A percentile compares a stretch with the other conserved stretches of the same genome.
phyloP scores from a whole-genome alignment of 768 basidiomycete genomes.

The Goffeauzyma gilvescens region DNA sequence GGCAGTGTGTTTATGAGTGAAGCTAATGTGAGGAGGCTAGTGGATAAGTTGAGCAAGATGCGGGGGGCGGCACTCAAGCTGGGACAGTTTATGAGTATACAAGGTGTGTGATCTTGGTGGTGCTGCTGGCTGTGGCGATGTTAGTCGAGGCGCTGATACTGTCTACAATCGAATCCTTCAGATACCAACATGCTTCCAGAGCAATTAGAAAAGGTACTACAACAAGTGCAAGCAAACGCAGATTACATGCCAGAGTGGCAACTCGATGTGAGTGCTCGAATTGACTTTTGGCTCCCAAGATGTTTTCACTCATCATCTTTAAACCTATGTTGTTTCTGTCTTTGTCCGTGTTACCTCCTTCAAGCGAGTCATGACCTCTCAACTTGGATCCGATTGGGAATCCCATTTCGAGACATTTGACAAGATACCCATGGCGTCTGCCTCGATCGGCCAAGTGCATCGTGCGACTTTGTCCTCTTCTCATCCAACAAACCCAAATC shows the following conservation, averaged over 20 bases:
- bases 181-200: constrained; percentile 76
- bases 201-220: constrained; percentile 70
- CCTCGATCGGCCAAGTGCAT: constrained; percentile 95
- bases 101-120: constrained; percentile 38
- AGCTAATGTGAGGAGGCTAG: constrained; percentile 71
- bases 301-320: too few species aligned
- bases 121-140: neutral
- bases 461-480: constrained; percentile 43
- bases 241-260: constrained; percentile 99
- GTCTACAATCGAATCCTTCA: constrained; percentile 31
- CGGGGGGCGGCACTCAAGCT: constrained; percentile 88
- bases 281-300: neutral
- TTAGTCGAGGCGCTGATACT: neutral
- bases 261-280: constrained; percentile 49
- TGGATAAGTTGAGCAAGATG: constrained; percentile 86
- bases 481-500: too few species aligned
- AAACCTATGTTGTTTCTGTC: too few species aligned
- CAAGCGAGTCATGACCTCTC: constrained; percentile 48
- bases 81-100: constrained; percentile 94
- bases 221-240: constrained; percentile 79
- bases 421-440: constrained; percentile 76
- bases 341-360: too few species aligned
- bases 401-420: constrained; percentile 55
- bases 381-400: constrained; percentile 60
- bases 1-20: constrained; percentile 61